Evolutionary conservation across 768 basidiomycete genomes (phyloP).

Genomic region (Auriculariales sp.): DNA sequence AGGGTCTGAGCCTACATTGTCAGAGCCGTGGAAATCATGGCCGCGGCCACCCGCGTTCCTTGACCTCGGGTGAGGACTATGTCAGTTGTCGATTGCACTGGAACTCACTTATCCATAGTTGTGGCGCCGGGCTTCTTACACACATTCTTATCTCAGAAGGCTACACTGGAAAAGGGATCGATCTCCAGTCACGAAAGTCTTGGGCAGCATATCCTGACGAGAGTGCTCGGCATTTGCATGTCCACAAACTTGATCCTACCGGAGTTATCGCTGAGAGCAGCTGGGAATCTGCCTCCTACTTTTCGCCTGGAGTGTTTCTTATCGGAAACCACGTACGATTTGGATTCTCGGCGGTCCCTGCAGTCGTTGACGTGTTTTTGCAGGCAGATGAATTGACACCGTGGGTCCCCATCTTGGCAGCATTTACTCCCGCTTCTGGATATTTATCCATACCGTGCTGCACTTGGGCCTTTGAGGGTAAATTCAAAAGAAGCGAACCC

Average conservation of each 20-base stretch:
- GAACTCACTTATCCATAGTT: constrained; percentile 27
- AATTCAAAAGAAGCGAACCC: constrained; percentile 38
- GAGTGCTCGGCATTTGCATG: constrained; percentile 47
- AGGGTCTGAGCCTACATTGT: no score
- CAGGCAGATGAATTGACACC: constrained; percentile 85
- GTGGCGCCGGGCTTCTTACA: constrained; percentile 85
- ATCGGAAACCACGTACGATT: constrained; percentile 73
- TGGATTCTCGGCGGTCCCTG: background rate
- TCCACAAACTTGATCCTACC: constrained; percentile 59
- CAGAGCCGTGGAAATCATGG: constrained; percentile 54
- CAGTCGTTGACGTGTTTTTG: background rate
- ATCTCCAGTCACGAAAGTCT: constrained; percentile 71
- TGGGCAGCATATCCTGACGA: constrained; percentile 63
- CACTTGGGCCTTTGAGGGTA: constrained; percentile 62
- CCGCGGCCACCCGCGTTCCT: constrained; percentile 73
- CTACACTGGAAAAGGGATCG: constrained; percentile 71
- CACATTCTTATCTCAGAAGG: constrained; percentile 79
- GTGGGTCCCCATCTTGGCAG: constrained; percentile 77
- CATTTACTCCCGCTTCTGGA: constrained; percentile 41
- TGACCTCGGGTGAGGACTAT: constrained; percentile 80
- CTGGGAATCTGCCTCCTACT: constrained; percentile 12
- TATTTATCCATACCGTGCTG: constrained; percentile 86
- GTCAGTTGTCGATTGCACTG: constrained; percentile 11
- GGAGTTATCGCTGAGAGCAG: constrained; percentile 7
- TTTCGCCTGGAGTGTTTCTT: constrained; percentile 46